Percentiles rank a stretch among this genome's conserved stretches.
These are phyloP conservation scores for Myriosclerotinia duriaeana DNA, from an alignment of 2,329 filamentous ascomycete species.

Conservation along the genomic window DNA sequence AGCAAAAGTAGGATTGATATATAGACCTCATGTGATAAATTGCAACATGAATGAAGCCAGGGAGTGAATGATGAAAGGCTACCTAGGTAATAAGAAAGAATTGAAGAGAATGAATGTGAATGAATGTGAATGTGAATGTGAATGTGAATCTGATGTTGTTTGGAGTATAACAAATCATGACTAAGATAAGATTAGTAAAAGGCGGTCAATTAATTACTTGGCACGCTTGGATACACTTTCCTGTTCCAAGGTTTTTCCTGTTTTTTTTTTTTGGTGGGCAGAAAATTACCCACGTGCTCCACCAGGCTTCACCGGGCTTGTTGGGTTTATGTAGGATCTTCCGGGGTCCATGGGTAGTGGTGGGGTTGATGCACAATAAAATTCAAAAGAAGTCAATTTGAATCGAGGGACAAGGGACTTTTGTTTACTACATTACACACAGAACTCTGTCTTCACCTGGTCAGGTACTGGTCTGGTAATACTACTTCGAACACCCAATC, in stretches of 20 bases:
- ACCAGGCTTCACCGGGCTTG: too few relatives aligned
- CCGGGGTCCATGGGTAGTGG: too few relatives aligned
- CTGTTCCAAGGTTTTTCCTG: too few relatives aligned
- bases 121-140: too few relatives aligned
- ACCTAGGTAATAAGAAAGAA: background rate
- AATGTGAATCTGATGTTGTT: too few relatives aligned
- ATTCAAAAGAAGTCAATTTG: too few relatives aligned
- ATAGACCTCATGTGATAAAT: background rate
- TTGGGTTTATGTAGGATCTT: too few relatives aligned
- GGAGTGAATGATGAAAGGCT: background rate
- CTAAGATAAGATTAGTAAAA: background rate
- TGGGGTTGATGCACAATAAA: too few relatives aligned
- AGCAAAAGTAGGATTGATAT: background rate
- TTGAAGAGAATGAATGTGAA: background rate
- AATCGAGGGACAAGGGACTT: too few relatives aligned
- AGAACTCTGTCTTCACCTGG: background rate
- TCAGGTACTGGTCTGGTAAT: background rate
- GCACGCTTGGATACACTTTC: too few relatives aligned
- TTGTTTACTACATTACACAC: too few relatives aligned
- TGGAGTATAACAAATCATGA: constrained; percentile 9
- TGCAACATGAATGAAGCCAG: background rate
- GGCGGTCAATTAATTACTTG: constrained; percentile 5
- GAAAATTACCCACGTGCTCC: background rate
- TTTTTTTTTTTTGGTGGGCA: background rate
- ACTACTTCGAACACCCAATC: background rate